Evolutionary conservation across 176 grass and related monocot species (phyloP).

Genomic region (Bothriochloa decipiens): DNA sequence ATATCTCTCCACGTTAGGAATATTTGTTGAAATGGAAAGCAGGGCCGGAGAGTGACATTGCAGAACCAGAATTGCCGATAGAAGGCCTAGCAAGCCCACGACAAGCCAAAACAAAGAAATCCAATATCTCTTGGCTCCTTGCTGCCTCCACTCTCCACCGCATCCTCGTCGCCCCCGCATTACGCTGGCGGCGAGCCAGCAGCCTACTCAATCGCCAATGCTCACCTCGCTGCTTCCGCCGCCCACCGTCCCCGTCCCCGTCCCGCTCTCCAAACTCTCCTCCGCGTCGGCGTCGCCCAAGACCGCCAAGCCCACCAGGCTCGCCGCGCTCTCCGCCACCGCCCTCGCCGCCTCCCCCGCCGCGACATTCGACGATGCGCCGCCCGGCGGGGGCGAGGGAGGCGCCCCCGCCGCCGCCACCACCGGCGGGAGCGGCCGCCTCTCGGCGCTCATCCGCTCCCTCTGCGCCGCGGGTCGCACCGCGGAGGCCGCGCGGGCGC

Average conservation of each 20-base stretch:
- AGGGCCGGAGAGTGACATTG: background rate
- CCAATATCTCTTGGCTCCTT: background rate
- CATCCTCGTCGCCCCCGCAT: background rate
- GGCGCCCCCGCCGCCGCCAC: no score
- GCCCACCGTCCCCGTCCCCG: background rate
- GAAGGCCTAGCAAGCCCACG: background rate
- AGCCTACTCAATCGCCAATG: conserved; percentile 22
- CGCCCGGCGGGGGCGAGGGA: background rate
- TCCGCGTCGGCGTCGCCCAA: background rate
- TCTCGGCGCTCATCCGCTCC: conserved; percentile 50
- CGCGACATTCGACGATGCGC: background rate
- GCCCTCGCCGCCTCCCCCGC: background rate
- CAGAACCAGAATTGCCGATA: background rate
- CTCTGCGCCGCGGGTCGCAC: conserved; percentile 45
- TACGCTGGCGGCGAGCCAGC: background rate
- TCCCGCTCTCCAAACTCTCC: conserved; percentile 14
- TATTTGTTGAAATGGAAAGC: background rate
- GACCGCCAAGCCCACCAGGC: conserved; percentile 5
- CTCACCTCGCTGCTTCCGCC: conserved; percentile 48
- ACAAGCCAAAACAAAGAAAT: background rate
- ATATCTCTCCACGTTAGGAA: no score
- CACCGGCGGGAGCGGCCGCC: background rate
- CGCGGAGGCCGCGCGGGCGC: conserved; percentile 43
- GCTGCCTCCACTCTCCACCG: background rate
- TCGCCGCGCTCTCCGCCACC: background rate